phyloP scores from a whole-genome alignment of 768 basidiomycete genomes.

The Suillus tomentosus region DNA sequence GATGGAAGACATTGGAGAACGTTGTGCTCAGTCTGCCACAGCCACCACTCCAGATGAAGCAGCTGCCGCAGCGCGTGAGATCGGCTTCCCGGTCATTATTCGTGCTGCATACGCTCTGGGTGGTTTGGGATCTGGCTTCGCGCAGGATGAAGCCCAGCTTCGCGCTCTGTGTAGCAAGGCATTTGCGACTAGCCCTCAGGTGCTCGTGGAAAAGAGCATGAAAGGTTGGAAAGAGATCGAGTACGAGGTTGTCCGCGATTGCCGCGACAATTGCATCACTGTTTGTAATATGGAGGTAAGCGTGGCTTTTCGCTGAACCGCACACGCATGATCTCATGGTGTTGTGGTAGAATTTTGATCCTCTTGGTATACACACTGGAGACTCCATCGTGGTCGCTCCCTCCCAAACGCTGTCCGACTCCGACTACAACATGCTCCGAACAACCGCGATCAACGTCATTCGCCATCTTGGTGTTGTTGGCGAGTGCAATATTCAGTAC shows the following conservation, averaged over 20 bases:
- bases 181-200: constrained; percentile 96
- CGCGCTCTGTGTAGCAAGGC: constrained; percentile 89
- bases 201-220: constrained; percentile 99
- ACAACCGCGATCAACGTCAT: constrained; percentile 98
- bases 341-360: constrained; percentile 87
- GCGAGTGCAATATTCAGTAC: constrained; percentile 99
- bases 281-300: constrained; percentile 99
- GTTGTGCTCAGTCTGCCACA: constrained; percentile 87
- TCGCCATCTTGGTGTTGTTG: constrained; percentile 95
- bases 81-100: constrained; percentile 95
- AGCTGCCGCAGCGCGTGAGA: constrained; percentile 73
- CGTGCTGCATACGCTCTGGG: constrained; percentile 97
- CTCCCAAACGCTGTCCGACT: constrained; percentile 96
- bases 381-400: constrained; percentile 99
- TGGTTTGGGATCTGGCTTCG: constrained; percentile 94
- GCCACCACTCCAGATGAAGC: constrained; percentile 90
- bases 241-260: constrained; percentile 98
- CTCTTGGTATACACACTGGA: constrained; percentile 96
- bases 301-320: constrained; percentile 9
- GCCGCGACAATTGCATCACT: constrained; percentile 97
- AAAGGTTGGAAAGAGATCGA: constrained; percentile 99
- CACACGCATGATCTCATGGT: constrained; percentile 6
- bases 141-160: constrained; percentile 90
- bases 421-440: constrained; percentile 99
- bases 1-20: constrained; percentile 95